A percentile compares a stretch with the other conserved stretches of the same genome.
Conservation (phyloP, 345 rosid genomes). For the Eucalyptus guilfoylei region DNA sequence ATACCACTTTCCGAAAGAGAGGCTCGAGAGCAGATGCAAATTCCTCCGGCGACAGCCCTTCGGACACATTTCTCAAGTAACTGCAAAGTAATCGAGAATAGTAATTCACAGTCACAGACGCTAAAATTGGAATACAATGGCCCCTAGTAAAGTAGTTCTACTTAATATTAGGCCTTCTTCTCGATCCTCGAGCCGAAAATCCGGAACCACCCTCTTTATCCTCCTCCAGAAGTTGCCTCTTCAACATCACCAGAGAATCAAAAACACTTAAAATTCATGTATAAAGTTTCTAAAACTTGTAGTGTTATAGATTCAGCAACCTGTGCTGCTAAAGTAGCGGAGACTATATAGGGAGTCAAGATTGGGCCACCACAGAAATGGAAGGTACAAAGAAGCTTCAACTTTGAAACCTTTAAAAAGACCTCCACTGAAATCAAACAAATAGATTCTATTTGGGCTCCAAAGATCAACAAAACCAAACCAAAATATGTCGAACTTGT, state of each 20-base stretch:
- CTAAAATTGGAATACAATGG: not conserved
- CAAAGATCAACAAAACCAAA: not conserved
- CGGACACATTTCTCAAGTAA: constrained; percentile 3
- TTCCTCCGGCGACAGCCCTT: constrained; percentile 1
- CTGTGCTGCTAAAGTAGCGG: not conserved
- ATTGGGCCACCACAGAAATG: not conserved
- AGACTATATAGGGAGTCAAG: not conserved
- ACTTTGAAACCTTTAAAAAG: not conserved
- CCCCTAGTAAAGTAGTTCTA: not conserved
- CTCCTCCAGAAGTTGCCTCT: not conserved
- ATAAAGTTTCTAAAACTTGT: not conserved
- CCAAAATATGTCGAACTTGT: not conserved
- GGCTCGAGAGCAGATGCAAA: constrained; percentile 13
- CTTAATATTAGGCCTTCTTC: not conserved
- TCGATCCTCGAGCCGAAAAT: not conserved
- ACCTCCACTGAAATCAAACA: not conserved
- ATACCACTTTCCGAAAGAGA: constrained; percentile 11
- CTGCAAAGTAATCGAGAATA: constrained; percentile 1
- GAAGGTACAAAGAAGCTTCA: not conserved
- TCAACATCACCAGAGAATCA: not conserved
- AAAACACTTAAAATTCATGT: not conserved
- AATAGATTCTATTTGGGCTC: not conserved
- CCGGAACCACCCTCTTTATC: not conserved
- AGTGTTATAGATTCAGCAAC: not conserved
- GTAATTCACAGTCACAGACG: not conserved